These are phyloP conservation scores for Candida maris DNA, from an alignment of 805 yeast species.

Conservation along the genomic window DNA sequence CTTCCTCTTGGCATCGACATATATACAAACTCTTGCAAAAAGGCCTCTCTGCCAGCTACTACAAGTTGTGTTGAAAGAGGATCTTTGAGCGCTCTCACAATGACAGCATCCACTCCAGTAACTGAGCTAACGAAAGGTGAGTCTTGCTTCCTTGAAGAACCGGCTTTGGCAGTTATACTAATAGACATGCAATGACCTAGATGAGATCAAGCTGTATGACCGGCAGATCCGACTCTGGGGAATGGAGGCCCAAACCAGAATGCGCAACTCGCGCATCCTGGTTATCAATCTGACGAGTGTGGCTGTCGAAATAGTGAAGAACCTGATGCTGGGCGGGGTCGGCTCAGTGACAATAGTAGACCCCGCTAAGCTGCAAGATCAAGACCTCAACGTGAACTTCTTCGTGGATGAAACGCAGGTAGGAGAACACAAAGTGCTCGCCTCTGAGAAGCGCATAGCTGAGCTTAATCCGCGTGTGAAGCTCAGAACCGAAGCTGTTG, in stretches of 20 bases:
- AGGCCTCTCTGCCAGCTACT: too few relatives aligned
- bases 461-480: slow-evolving; percentile 80
- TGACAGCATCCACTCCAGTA: too few relatives aligned
- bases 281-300: slow-evolving; percentile 71
- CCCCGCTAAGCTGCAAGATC: slow-evolving; percentile 45
- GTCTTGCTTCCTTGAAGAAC: neutral
- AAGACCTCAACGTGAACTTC: slow-evolving; percentile 73
- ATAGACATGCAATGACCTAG: slow-evolving; percentile 29
- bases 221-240: slow-evolving; percentile 97
- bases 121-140: slow-evolving; percentile 13
- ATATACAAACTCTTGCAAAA: too few relatives aligned
- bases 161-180: slow-evolving; percentile 1
- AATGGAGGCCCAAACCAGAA: slow-evolving; percentile 76
- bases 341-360: slow-evolving; percentile 76
- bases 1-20: too few relatives aligned
- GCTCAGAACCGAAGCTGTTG: slow-evolving; percentile 40
- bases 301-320: slow-evolving; percentile 80
- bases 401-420: slow-evolving; percentile 55
- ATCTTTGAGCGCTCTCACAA: too few relatives aligned
- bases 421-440: slow-evolving; percentile 54
- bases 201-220: slow-evolving; percentile 89
- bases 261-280: slow-evolving; percentile 69
- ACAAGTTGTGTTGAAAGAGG: too few relatives aligned
- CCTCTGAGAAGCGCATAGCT: slow-evolving; percentile 52
- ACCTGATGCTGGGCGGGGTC: slow-evolving; percentile 82